Conservation (phyloP, 371 early-diverging fungal species). For the Mucor circinelloides region DNA sequence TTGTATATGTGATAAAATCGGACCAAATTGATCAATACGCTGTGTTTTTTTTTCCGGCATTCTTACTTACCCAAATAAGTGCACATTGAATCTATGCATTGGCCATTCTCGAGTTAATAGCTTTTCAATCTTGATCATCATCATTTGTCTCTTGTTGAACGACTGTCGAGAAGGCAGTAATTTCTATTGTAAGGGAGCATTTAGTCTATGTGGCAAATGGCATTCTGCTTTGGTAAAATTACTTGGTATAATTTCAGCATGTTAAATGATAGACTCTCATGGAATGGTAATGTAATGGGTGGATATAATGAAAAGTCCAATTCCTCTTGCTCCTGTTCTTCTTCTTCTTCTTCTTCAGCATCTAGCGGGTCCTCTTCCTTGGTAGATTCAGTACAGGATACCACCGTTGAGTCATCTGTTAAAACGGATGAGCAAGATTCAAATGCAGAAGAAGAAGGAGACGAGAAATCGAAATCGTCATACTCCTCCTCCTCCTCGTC, state of each 20-base stretch:
- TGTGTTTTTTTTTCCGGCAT: neutral
- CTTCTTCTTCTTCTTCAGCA: neutral
- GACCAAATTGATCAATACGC: neutral
- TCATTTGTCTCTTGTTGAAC: constrained; percentile 48
- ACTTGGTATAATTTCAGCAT: constrained; percentile 31
- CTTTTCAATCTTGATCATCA: constrained; percentile 58
- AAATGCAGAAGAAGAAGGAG: constrained; percentile 18
- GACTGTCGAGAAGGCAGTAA: constrained; percentile 63
- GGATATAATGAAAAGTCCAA: neutral
- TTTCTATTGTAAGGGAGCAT: constrained; percentile 18
- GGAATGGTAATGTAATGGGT: constrained; percentile 7
- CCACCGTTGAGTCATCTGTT: constrained; percentile 11
- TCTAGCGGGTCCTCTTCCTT: neutral
- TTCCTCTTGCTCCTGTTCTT: neutral
- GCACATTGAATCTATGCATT: constrained; percentile 52
- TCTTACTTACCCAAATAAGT: constrained; percentile 60
- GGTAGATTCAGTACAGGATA: constrained; percentile 1
- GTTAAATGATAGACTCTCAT: constrained; percentile 18
- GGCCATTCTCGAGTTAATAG: constrained; percentile 64
- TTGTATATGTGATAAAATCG: neutral
- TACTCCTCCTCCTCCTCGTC: constrained; percentile 8
- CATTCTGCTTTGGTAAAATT: neutral
- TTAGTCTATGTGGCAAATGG: neutral
- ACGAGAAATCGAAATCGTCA: constrained; percentile 2
- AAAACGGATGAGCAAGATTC: constrained; percentile 20